Percentiles rank a stretch among this genome's conserved stretches.
Conservation (phyloP, 176 grass and related monocot species). For the Zea mays region Zm-B73-REFERENCE-NAM-5.0 NC_050098.1:163067001-163067500, state of each 20-base stretch:
- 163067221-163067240: conserved; percentile 40
- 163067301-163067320: conserved; percentile 80
- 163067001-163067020: background rate
- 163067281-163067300: conserved; percentile 79
- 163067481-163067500: conserved; percentile 62
- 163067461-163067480: conserved; percentile 95
- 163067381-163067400: conserved; percentile 92
- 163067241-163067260: background rate
- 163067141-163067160: conserved; percentile 58
- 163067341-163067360: conserved; percentile 86
- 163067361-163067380: conserved; percentile 85
- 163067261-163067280: conserved; percentile 49
- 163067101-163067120: conserved; percentile 18
- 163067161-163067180: conserved; percentile 74
- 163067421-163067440: conserved; percentile 73
- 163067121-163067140: conserved; percentile 75
- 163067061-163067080: background rate
- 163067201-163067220: conserved; percentile 60
- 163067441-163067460: conserved; percentile 95
- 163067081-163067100: background rate
- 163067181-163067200: conserved; percentile 62
- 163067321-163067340: conserved; percentile 62
- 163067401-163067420: conserved; percentile 94
- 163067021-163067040: conserved; percentile 18
- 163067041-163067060: conserved; percentile 11